phyloP scores from a whole-genome alignment of 202 grass and related monocot genomes.

The Schoenoplectus tabernaemontani region DNA sequence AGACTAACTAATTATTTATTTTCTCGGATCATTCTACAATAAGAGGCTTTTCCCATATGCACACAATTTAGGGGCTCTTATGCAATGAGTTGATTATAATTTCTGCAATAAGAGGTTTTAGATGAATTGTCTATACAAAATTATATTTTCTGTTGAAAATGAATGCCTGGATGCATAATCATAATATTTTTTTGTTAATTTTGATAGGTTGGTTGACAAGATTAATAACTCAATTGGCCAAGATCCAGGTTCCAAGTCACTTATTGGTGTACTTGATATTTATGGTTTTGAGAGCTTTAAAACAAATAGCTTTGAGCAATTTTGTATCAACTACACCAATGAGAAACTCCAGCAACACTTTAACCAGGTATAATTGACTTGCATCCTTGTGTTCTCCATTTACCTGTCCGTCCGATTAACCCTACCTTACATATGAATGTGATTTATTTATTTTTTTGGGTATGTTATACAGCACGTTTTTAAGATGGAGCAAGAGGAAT shows the following conservation, averaged over 20 bases:
- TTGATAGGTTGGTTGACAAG: constrained; percentile 70
- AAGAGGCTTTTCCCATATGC: background rate
- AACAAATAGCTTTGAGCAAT: constrained; percentile 81
- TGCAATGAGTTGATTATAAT: constrained; percentile 23
- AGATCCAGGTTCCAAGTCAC: constrained; percentile 71
- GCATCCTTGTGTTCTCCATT: constrained; percentile 8
- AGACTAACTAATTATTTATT: constrained; percentile 1
- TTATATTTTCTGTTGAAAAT: background rate
- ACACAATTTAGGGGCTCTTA: background rate
- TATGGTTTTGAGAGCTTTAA: constrained; percentile 98
- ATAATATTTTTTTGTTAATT: background rate
- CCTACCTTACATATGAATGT: constrained; percentile 24
- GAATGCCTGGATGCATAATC: background rate
- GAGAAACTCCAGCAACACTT: constrained; percentile 91
- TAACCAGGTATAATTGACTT: constrained; percentile 68
- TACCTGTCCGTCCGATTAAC: constrained; percentile 15
- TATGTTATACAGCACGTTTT: constrained; percentile 65
- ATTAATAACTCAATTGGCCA: constrained; percentile 85
- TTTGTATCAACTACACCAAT: constrained; percentile 92
- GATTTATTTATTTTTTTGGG: background rate
- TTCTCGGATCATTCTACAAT: background rate
- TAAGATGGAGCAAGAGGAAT: constrained; percentile 96
- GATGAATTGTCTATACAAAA: constrained; percentile 7
- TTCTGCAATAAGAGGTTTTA: constrained; percentile 22
- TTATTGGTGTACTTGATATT: constrained; percentile 85